phyloP scores from a whole-genome alignment of 1,139 yeast species.

The Suhomyces wounanorum region DNA sequence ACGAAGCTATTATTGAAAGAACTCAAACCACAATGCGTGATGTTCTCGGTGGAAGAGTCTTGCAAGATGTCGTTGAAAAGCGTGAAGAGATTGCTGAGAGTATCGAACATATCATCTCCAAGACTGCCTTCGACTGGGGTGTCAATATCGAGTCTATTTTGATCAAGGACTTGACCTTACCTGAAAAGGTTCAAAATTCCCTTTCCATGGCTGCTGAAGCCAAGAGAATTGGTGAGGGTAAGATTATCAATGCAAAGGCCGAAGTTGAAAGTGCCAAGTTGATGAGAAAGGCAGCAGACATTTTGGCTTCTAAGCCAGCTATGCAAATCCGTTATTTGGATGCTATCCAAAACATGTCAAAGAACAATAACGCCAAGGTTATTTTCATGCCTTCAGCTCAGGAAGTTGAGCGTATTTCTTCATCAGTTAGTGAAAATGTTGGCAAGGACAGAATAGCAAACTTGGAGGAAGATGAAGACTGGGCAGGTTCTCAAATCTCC shows the following conservation, averaged over 20 bases:
- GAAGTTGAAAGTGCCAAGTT: conserved; percentile 77
- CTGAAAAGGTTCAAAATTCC: conserved; percentile 59
- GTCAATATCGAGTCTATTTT: conserved; percentile 68
- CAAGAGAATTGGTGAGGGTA: conserved; percentile 74
- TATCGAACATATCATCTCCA: conserved; percentile 62
- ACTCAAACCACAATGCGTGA: conserved; percentile 77
- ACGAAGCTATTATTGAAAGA: conserved; percentile 64
- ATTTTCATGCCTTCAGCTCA: conserved; percentile 69
- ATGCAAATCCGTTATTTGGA: conserved; percentile 80
- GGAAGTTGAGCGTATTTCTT: conserved; percentile 38
- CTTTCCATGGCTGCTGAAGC: conserved; percentile 78
- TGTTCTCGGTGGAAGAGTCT: conserved; percentile 65
- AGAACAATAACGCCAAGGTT: conserved; percentile 60
- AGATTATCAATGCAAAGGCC: conserved; percentile 74
- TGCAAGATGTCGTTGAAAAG: conserved; percentile 76
- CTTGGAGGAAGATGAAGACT: conserved; percentile 21
- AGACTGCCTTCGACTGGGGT: conserved; percentile 73
- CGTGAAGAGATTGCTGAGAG: conserved; percentile 72
- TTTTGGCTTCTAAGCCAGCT: conserved; percentile 73
- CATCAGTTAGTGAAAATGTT: conserved; percentile 11
- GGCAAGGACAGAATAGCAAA: conserved; percentile 14
- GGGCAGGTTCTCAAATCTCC: conserved; percentile 15
- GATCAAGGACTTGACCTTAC: conserved; percentile 66
- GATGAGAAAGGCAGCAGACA: conserved; percentile 80
- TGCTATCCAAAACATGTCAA: conserved; percentile 79